A percentile compares a stretch with the other conserved stretches of the same genome.
These are phyloP conservation scores for Kodamaea suecica DNA, from an alignment of 1,139 yeast species.

Conservation along the genomic window DNA sequence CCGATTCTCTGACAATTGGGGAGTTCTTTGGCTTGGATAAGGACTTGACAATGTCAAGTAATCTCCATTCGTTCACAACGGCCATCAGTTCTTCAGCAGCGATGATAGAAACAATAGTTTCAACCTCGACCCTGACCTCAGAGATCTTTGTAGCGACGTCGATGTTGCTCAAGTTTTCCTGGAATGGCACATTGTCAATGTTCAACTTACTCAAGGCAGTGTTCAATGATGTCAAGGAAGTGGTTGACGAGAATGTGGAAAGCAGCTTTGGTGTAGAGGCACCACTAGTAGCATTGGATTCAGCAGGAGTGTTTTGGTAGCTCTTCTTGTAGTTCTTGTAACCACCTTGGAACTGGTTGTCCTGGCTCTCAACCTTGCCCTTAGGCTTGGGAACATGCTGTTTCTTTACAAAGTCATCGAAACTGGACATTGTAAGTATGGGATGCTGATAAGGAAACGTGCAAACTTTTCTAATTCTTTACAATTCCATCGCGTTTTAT, in stretches of 20 bases:
- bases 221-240: constrained; percentile 69
- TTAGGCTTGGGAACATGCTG: constrained; percentile 21
- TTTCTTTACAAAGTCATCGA: constrained; percentile 33
- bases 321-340: constrained; percentile 10
- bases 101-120: constrained; percentile 50
- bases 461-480: constrained; percentile 2
- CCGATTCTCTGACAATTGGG: constrained; percentile 71
- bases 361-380: constrained; percentile 13
- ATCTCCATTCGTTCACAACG: constrained; percentile 61
- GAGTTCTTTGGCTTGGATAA: constrained; percentile 73
- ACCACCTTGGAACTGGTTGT: constrained; percentile 11
- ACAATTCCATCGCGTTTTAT: constrained; percentile 5
- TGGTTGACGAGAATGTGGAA: constrained; percentile 41
- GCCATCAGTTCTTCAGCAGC: constrained; percentile 35
- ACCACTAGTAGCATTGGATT: constrained; percentile 32
- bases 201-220: constrained; percentile 65
- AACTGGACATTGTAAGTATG: background rate
- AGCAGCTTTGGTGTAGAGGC: constrained; percentile 37
- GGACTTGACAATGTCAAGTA: constrained; percentile 59
- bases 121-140: constrained; percentile 64
- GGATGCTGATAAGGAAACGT: background rate
- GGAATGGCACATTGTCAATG: constrained; percentile 61
- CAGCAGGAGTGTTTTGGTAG: constrained; percentile 11
- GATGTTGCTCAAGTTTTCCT: constrained; percentile 54
- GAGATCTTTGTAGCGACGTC: constrained; percentile 57